Conservation (phyloP, 1,284 basidiomycete genomes). For the Malassezia pachydermatis region DNA sequence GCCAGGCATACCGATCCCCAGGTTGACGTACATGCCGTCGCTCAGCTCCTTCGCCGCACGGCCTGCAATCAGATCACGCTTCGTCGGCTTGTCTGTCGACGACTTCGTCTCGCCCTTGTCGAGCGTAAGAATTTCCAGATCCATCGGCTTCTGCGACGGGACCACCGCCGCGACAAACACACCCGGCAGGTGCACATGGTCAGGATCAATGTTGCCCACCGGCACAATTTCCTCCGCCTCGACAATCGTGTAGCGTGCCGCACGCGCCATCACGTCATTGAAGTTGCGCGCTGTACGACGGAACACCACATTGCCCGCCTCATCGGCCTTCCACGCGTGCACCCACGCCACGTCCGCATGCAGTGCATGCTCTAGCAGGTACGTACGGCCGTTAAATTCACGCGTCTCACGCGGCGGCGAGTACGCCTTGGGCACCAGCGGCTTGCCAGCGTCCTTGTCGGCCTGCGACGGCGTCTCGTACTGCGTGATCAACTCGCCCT, state of each 20-base stretch:
- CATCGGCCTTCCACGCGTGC: conserved; percentile 89
- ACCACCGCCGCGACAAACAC: conserved; percentile 42
- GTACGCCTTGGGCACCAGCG: neutral
- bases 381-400: conserved; percentile 70
- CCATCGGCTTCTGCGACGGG: conserved; percentile 25
- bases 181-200: conserved; percentile 37
- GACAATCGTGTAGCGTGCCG: conserved; percentile 39
- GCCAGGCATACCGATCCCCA: conserved; percentile 43
- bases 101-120: conserved; percentile 6
- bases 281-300: conserved; percentile 44
- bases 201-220: conserved; percentile 28
- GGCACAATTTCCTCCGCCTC: conserved; percentile 45
- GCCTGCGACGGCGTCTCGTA: no score
- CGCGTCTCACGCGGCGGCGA: conserved; percentile 54
- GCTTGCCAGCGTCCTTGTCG: conserved; percentile 1
- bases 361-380: conserved; percentile 76
- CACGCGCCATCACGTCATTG: conserved; percentile 38
- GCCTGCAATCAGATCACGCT: conserved; percentile 31
- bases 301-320: conserved; percentile 53
- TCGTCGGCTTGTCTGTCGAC: conserved; percentile 19
- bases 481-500: conserved; percentile 48
- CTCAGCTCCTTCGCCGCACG: conserved; percentile 39
- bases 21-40: conserved; percentile 43
- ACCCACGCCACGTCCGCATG: conserved; percentile 79
- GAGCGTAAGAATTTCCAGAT: conserved; percentile 35